These are phyloP conservation scores for Alternaria alternata DNA, from an alignment of 2,329 filamentous ascomycete species.

Conservation along the genomic window DNA sequence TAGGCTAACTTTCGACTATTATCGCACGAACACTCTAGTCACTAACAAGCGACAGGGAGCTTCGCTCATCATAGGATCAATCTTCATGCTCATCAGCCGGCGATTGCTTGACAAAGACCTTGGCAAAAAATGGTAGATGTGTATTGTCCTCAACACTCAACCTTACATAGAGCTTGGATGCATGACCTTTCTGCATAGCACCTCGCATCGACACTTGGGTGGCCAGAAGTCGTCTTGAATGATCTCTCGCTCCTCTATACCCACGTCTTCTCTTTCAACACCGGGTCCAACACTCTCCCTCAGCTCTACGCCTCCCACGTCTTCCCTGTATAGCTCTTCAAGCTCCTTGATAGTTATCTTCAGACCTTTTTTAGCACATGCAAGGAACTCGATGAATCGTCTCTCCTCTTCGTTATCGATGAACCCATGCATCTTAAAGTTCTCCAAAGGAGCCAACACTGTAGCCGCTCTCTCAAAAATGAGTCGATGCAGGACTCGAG, in stretches of 20 bases:
- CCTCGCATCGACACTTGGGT: conserved; percentile 23
- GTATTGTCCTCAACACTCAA: not conserved
- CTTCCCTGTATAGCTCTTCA: conserved; percentile 24
- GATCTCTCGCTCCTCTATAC: not conserved
- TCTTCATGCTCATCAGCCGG: conserved; percentile 33
- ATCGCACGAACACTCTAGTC: not conserved
- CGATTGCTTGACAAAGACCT: conserved; percentile 23
- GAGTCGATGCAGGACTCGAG: conserved; percentile 29
- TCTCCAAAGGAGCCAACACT: conserved; percentile 16
- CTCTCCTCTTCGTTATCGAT: conserved; percentile 29
- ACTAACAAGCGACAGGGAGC: conserved; percentile 17
- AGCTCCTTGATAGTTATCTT: conserved; percentile 24
- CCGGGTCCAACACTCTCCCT: conserved; percentile 6
- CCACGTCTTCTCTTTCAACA: not conserved
- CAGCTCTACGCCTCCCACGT: conserved; percentile 27
- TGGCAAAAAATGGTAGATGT: conserved; percentile 20
- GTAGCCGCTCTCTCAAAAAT: conserved; percentile 38
- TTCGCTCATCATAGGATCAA: conserved; percentile 23
- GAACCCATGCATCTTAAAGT: conserved; percentile 25
- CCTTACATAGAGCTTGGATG: not conserved
- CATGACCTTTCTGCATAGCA: conserved; percentile 8
- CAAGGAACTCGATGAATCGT: conserved; percentile 14
- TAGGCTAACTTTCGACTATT: conserved; percentile 11
- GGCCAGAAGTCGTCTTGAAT: conserved; percentile 21
- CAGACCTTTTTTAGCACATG: not conserved